Evolutionary conservation across 1,284 basidiomycete species (phyloP), one percentile per base, ranked within the genome.

Genomic region (Sporisorium reilianum): DNA sequence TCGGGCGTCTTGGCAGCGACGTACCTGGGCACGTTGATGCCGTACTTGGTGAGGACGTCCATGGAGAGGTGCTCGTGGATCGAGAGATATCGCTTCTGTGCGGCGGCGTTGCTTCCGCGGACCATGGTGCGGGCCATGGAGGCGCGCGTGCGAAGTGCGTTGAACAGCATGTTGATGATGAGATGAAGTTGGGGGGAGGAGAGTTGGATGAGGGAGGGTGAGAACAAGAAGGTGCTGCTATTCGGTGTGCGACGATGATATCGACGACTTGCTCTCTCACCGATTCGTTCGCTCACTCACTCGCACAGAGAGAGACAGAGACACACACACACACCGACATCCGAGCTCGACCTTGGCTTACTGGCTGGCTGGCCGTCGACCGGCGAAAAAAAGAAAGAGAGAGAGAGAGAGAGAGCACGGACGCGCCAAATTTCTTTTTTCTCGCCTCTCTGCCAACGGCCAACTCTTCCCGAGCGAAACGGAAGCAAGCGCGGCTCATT

Each of bases 61-160:
- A 98, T 93, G 57, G 95, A 97, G 86, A 98, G 94, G 88, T 98
- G 94, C 88, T 99, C 96, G 87, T 99, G 96, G 84, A 99, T 96
- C 50, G 94, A 97, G 82, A 99, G 90, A 87, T 92, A 93, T 80
- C 96, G 93, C 88, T 89, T 93, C 89, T 96, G 94, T 9, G 68
- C 68, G 25, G 68, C 69, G 26, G 64, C 67, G 22, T 64, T 55
- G 26, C 66, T 70, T 41, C 65, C 59, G 5, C 77, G 74, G 53
- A 79, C 68, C 52, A 78, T 60, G 60, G 77, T 65, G 34, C 66
- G 57, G 40, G 79, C 78, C 61, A 75, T 60, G 23, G 75, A 56
- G 57, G 76, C 76, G 57, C 75, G 72, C 48, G 75, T 73, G 28
- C 78, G 79, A 41, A 81, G 73, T 30, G 71, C 54, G 73, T 77